These are phyloP conservation scores for Ramaria sp. DNA, from an alignment of 768 basidiomycete genomes.

Conservation along the genomic window DNA sequence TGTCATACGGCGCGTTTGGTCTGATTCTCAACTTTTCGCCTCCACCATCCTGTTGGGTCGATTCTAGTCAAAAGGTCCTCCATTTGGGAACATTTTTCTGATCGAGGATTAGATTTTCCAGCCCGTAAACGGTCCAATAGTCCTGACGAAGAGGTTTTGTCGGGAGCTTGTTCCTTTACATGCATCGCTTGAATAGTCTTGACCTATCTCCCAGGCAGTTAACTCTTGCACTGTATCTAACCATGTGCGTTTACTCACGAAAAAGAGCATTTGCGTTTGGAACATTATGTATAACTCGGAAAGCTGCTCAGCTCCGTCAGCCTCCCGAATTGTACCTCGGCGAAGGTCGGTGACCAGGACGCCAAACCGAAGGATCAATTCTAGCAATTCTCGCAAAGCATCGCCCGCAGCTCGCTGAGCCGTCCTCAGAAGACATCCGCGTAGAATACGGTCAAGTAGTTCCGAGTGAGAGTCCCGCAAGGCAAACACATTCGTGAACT, in stretches of 20 bases:
- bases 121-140: neutral
- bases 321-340: neutral
- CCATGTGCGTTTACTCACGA: neutral
- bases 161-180: neutral
- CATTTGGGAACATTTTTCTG: neutral
- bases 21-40: slow-evolving; percentile 1
- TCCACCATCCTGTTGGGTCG: slow-evolving; percentile 6
- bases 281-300: neutral
- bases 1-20: neutral
- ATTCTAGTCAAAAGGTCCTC: slow-evolving; percentile 6
- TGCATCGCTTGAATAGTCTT: neutral
- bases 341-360: slow-evolving; percentile 25
- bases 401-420: slow-evolving; percentile 54
- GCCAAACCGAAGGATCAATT: slow-evolving; percentile 56
- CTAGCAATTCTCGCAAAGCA: slow-evolving; percentile 49
- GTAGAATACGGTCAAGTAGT: slow-evolving; percentile 65
- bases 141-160: neutral
- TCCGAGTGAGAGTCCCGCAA: slow-evolving; percentile 56
- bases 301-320: neutral
- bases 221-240: too few species aligned
- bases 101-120: neutral
- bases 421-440: slow-evolving; percentile 48
- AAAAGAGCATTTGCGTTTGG: neutral
- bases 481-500: slow-evolving; percentile 64
- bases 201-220: neutral